These are phyloP conservation scores for Rhododendron williamsianum DNA, from an alignment of 148 eudicot species.

Conservation along the genomic window DNA sequence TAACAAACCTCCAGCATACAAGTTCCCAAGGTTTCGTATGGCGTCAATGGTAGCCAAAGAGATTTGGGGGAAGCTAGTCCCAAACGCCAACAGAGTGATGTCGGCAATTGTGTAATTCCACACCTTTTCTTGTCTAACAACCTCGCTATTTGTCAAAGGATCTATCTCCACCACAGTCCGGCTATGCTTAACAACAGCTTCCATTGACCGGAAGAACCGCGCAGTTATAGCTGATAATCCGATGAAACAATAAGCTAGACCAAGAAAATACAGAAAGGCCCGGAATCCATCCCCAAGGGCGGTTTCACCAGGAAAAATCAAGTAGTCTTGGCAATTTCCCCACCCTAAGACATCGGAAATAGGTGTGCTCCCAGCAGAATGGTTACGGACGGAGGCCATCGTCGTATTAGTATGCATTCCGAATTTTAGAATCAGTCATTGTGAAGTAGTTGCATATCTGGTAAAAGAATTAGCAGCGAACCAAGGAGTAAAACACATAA, in stretches of 20 bases:
- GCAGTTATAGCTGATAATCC: constrained; percentile 86
- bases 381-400: constrained; percentile 21
- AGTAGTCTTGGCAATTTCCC: constrained; percentile 38
- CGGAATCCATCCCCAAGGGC: constrained; percentile 50
- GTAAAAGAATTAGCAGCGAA: neutral
- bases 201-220: constrained; percentile 86
- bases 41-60: constrained; percentile 90
- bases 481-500: neutral
- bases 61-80: constrained; percentile 94
- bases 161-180: constrained; percentile 57
- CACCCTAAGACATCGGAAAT: constrained; percentile 14
- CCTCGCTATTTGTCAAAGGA: constrained; percentile 48
- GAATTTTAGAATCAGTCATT: constrained; percentile 8
- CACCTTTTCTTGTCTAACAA: constrained; percentile 53
- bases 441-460: constrained; percentile 2
- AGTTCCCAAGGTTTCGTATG: constrained; percentile 59
- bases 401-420: neutral
- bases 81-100: constrained; percentile 77
- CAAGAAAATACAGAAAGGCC: constrained; percentile 48
- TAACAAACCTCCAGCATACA: constrained; percentile 87
- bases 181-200: constrained; percentile 78
- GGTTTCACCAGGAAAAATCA: constrained; percentile 50
- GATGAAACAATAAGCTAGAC: constrained; percentile 73
- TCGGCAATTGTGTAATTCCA: constrained; percentile 94
- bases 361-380: constrained; percentile 2